phyloP scores from a whole-genome alignment of 495 filamentous ascomycete genomes.

The Ascodesmis nigricans region DNA sequence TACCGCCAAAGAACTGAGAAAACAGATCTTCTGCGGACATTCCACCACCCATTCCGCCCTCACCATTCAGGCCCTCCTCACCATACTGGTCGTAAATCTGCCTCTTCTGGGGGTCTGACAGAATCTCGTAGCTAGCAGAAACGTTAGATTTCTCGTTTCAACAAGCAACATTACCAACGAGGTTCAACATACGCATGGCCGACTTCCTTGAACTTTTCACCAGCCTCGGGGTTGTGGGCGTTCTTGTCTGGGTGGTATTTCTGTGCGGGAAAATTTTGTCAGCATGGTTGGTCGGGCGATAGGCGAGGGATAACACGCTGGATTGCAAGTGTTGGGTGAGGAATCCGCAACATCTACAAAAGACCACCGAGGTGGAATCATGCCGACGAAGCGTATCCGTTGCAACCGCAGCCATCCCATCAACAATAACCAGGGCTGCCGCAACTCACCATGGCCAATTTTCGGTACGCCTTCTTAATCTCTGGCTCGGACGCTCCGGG shows the following conservation, averaged over 20 bases:
- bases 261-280: constrained; percentile 10
- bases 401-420: too few relatives aligned
- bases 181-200: constrained; percentile 45
- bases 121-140: constrained; percentile 47
- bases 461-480: constrained; percentile 64
- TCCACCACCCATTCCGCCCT: constrained; percentile 52
- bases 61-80: constrained; percentile 80
- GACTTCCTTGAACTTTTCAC: constrained; percentile 95
- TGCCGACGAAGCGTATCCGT: too few relatives aligned
- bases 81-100: constrained; percentile 89
- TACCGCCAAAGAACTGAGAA: constrained; percentile 90
- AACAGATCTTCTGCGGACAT: constrained; percentile 97
- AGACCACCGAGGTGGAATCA: too few relatives aligned
- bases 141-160: neutral
- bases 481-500: constrained; percentile 50
- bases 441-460: constrained; percentile 38
- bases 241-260: constrained; percentile 61
- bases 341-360: too few relatives aligned
- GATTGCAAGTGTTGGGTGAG: too few relatives aligned
- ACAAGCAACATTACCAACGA: neutral
- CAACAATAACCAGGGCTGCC: too few relatives aligned
- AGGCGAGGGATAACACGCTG: too few relatives aligned
- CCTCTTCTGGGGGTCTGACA: constrained; percentile 82
- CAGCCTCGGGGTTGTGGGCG: constrained; percentile 71
- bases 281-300: too few relatives aligned